Conservation (phyloP, 1,284 basidiomycete species). For the Clitocybe nebularis region DNA sequence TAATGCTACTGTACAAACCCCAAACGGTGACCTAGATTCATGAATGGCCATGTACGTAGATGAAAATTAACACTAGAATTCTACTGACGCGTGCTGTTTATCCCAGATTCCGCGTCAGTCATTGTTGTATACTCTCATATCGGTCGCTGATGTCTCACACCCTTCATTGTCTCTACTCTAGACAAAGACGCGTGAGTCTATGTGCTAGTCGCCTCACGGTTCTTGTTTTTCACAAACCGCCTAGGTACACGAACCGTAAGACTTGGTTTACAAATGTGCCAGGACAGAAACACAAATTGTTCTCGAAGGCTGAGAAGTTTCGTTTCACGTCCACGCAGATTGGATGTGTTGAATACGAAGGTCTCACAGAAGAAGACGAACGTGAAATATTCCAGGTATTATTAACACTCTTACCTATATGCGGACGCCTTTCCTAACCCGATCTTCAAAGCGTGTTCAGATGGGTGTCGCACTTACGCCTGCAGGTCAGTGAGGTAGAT, state of each 20-base stretch:
- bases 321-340: constrained; percentile 53
- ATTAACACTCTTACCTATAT: background rate
- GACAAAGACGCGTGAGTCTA: constrained; percentile 51
- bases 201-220: too few species aligned
- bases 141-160: background rate
- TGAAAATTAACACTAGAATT: constrained; percentile 15
- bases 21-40: constrained; percentile 38
- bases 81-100: constrained; percentile 3
- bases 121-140: background rate
- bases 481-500: constrained; percentile 40
- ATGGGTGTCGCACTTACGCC: constrained; percentile 64
- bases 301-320: constrained; percentile 37
- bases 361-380: constrained; percentile 49
- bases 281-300: constrained; percentile 23
- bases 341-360: constrained; percentile 57
- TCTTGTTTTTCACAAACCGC: background rate
- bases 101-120: constrained; percentile 45
- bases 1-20: background rate
- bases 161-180: constrained; percentile 9
- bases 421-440: background rate
- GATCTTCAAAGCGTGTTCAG: constrained; percentile 57
- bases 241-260: constrained; percentile 36
- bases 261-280: constrained; percentile 39
- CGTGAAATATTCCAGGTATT: constrained; percentile 67
- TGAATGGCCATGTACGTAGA: constrained; percentile 47